These are phyloP conservation scores for Cyclotella choctawhatcheeana DNA, from an alignment of 108 stramenopile genomes.

Conservation along the genomic window DNA sequence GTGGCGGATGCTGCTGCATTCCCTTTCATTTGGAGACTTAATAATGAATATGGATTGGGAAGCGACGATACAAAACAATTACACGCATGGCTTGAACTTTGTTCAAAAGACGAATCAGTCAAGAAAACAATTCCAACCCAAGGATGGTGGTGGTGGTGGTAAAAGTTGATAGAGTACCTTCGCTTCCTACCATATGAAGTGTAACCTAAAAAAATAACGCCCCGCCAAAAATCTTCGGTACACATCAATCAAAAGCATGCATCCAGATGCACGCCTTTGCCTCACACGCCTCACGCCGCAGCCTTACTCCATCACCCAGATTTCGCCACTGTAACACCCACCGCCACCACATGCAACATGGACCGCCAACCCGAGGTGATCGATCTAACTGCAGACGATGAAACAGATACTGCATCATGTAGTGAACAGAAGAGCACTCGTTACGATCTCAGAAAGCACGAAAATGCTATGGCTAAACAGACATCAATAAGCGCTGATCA, in stretches of 20 bases:
- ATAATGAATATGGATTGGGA: conserved; percentile 70
- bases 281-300: too few relatives aligned
- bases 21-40: conserved; percentile 84
- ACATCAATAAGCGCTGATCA: neutral
- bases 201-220: too few relatives aligned
- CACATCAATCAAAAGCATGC: too few relatives aligned
- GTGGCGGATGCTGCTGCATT: conserved; percentile 85
- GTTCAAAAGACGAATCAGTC: conserved; percentile 56
- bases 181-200: too few relatives aligned
- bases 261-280: too few relatives aligned
- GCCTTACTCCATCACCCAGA: too few relatives aligned
- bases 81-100: conserved; percentile 61
- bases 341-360: too few relatives aligned
- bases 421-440: neutral
- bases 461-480: neutral
- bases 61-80: conserved; percentile 53
- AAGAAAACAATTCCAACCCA: conserved; percentile 59
- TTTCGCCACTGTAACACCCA: too few relatives aligned
- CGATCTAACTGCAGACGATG: neutral
- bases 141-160: conserved; percentile 89
- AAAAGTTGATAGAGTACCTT: conserved; percentile 3
- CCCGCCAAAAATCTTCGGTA: too few relatives aligned
- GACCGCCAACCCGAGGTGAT: neutral
- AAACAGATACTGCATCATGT: neutral
- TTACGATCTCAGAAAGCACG: neutral